These are phyloP conservation scores for Chlamydomonas sp. DNA, from an alignment of 139 green algal species.

Conservation along the genomic window DNA sequence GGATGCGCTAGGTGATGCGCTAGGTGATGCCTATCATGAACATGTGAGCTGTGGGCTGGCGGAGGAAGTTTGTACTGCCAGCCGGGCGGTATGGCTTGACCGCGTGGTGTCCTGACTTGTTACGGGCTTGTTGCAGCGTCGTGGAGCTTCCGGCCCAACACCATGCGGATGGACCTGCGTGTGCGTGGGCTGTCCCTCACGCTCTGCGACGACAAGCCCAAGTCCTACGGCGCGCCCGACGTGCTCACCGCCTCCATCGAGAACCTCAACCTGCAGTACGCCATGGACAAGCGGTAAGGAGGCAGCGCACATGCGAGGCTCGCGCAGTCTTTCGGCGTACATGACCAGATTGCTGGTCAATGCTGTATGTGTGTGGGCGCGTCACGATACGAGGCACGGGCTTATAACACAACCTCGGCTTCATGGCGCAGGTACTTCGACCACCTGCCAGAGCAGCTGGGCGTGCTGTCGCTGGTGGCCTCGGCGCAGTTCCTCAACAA, in stretches of 20 bases:
- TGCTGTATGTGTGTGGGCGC: neutral
- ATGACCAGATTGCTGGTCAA: neutral
- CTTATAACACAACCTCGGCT: too few species aligned
- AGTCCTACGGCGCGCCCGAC: conserved; percentile 86
- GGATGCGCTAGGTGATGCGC: too few species aligned
- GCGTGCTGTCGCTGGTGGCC: conserved; percentile 32
- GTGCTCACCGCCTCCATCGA: conserved; percentile 70
- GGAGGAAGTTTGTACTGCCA: too few species aligned
- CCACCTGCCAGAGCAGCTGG: conserved; percentile 47
- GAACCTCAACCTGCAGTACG: conserved; percentile 4
- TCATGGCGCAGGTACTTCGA: conserved; percentile 28
- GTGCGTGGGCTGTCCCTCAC: conserved; percentile 57
- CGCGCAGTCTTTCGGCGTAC: neutral
- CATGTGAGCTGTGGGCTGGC: too few species aligned
- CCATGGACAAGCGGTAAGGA: conserved; percentile 26
- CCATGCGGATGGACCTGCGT: conserved; percentile 34
- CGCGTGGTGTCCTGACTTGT: too few species aligned
- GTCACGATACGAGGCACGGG: too few species aligned
- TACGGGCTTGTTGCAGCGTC: conserved; percentile 8
- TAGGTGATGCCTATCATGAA: too few species aligned
- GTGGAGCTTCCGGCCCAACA: conserved; percentile 54
- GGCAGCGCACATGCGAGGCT: neutral
- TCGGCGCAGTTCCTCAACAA: conserved; percentile 81
- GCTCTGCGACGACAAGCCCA: conserved; percentile 88
- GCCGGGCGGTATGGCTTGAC: too few species aligned